Conservation (phyloP, 805 yeast species). For the Cyberlindnera mrakii region DNA sequence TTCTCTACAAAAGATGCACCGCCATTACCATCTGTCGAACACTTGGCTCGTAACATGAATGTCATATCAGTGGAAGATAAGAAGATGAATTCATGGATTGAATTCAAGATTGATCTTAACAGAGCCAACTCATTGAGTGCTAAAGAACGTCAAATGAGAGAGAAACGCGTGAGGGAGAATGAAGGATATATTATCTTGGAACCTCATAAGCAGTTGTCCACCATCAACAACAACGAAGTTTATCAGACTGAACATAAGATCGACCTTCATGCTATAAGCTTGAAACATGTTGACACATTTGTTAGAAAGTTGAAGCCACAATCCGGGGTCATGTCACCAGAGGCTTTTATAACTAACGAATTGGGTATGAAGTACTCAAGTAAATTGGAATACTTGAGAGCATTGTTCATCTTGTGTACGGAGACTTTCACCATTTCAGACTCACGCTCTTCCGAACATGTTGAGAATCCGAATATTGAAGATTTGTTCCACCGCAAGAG, state of each 20-base stretch:
- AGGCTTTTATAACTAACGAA: slow-evolving; percentile 47
- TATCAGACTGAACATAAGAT: slow-evolving; percentile 24
- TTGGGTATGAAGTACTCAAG: slow-evolving; percentile 47
- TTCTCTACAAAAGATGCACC: slow-evolving; percentile 21
- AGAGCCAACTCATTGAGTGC: slow-evolving; percentile 66
- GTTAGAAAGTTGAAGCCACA: slow-evolving; percentile 29
- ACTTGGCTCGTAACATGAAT: slow-evolving; percentile 14
- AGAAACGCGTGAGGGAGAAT: slow-evolving; percentile 53
- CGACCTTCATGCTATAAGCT: slow-evolving; percentile 26
- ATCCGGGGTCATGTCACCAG: slow-evolving; percentile 39
- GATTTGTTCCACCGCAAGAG: slow-evolving; percentile 40
- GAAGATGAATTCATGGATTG: slow-evolving; percentile 43
- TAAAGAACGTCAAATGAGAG: slow-evolving; percentile 65
- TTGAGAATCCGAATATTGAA: slow-evolving; percentile 29
- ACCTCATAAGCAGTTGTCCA: slow-evolving; percentile 45
- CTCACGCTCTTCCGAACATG: slow-evolving; percentile 2
- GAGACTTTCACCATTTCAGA: slow-evolving; percentile 47
- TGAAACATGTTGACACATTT: slow-evolving; percentile 38
- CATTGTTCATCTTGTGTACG: slow-evolving; percentile 55
- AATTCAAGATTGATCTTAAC: slow-evolving; percentile 53
- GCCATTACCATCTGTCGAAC: slow-evolving; percentile 21
- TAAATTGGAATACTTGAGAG: slow-evolving; percentile 57
- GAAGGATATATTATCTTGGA: slow-evolving; percentile 59
- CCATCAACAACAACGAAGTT: slow-evolving; percentile 43
- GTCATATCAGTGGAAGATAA: slow-evolving; percentile 29